A percentile compares a stretch with the other conserved stretches of the same genome.
These are phyloP conservation scores for Rhodomyrtus psidioides DNA, from an alignment of 441 rosid genomes.

Conservation along the genomic window DNA sequence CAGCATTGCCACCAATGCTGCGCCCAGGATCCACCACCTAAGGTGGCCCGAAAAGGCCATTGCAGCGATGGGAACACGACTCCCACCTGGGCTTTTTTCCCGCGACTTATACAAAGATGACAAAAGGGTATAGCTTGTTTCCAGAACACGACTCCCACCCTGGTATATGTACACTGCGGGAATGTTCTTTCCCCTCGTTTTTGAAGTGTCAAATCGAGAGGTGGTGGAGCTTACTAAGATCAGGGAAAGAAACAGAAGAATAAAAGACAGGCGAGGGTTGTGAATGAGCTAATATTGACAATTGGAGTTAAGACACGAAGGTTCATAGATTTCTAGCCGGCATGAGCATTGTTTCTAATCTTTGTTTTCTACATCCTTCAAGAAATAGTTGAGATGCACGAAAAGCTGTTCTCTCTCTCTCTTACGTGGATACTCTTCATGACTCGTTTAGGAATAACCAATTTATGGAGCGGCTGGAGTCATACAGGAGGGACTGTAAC, in stretches of 20 bases:
- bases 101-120: neutral
- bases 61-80: neutral
- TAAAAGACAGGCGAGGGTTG: neutral
- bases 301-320: neutral
- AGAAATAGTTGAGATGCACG: neutral
- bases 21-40: neutral
- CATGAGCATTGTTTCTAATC: neutral
- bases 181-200: neutral
- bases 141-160: neutral
- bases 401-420: neutral
- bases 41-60: neutral
- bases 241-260: neutral
- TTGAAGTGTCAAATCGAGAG: neutral
- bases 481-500: too few species aligned
- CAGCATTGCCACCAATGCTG: neutral
- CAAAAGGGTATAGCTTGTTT: neutral
- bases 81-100: neutral
- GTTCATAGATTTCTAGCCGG: neutral
- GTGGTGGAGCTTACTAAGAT: neutral
- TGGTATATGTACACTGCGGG: neutral
- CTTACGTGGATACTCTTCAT: too few species aligned
- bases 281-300: neutral
- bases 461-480: too few species aligned
- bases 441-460: too few species aligned
- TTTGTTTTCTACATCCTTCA: neutral